These are phyloP conservation scores for Calvatia gigantea DNA, from an alignment of 768 basidiomycete genomes.

Conservation along the genomic window DNA sequence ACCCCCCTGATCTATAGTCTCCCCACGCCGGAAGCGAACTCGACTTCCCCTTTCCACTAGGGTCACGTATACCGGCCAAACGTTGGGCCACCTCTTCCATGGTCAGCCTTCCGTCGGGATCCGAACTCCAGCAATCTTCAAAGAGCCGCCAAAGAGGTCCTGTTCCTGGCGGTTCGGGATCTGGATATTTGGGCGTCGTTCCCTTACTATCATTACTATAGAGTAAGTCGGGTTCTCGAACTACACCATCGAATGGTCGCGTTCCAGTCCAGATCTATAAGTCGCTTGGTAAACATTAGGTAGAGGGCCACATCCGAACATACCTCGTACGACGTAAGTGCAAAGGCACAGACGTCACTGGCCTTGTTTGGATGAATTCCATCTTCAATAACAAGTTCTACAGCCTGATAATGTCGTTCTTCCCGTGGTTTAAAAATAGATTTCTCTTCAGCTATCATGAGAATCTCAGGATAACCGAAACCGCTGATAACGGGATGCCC, in stretches of 20 bases:
- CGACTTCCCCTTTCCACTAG: too few species aligned
- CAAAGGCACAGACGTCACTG: conserved; percentile 18
- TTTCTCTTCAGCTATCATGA: neutral
- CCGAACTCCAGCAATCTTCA: neutral
- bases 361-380: conserved; percentile 10
- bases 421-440: too few species aligned
- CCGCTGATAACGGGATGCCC: neutral
- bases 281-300: too few species aligned
- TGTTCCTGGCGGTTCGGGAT: neutral
- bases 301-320: neutral
- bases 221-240: neutral
- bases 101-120: neutral
- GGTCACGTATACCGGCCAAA: neutral
- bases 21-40: too few species aligned
- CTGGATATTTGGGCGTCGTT: neutral
- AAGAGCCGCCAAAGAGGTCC: neutral
- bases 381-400: neutral
- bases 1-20: too few species aligned
- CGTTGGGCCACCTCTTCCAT: neutral
- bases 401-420: neutral
- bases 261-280: conserved; percentile 3
- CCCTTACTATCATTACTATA: neutral
- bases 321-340: conserved; percentile 16
- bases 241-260: neutral
- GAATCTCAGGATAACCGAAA: neutral